Evolutionary conservation across 352 stramenopile genomes (phyloP), one percentile per base, ranked within the genome.

Genomic region (Peronosclerospora sorghi): DNA sequence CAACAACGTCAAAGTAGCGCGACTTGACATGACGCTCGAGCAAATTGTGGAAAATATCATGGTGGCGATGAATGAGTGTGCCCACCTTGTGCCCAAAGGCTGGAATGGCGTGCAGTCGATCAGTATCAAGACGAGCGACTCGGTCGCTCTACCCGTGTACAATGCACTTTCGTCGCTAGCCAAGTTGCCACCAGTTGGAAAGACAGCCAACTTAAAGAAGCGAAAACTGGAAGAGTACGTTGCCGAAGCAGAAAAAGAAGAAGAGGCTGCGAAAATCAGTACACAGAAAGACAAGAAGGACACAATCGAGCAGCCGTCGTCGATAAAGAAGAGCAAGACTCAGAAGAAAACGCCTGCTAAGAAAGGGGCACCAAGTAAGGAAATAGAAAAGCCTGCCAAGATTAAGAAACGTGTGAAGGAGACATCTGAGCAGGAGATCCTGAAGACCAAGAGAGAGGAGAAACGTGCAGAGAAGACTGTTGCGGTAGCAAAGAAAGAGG

Each of bases 61-160:
- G 39, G 57, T 82, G 21, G 74, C 61, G 36, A 85, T 77, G 60
- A 79, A 86, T 58, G 72, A 71, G 32, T 79, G 73, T 42, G 66
- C 73, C 13, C 60, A 54, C 5, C 83, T 93, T 43, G 76, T 97
- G 19, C 73, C 81, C 27, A 87, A 90, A 36, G 73, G 78, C 34
- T 97, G 90, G 90, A 69, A 76, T 35, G 94, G 94, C 62, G 77
- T 97, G 38, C 81, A 93, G 62, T 88, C 82, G 23, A 94, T 97
- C 68, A 80, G 57, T 42, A 62, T 97, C 51, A 97, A 96, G 69
- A 95, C 84, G 7, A 67, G 57, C 19, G 64, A 88, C 24, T 95
- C 81, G 48, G 63, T 95, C 8, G 63, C 83, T n/a, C 57, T 97
- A 36, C 90, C 87, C 19, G 72, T 97, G 32, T 97, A 95, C 57